Percentiles rank a stretch among this genome's conserved stretches.
Conservation (phyloP, 108 stramenopile genomes). For the Conticribra weissflogii region DNA sequence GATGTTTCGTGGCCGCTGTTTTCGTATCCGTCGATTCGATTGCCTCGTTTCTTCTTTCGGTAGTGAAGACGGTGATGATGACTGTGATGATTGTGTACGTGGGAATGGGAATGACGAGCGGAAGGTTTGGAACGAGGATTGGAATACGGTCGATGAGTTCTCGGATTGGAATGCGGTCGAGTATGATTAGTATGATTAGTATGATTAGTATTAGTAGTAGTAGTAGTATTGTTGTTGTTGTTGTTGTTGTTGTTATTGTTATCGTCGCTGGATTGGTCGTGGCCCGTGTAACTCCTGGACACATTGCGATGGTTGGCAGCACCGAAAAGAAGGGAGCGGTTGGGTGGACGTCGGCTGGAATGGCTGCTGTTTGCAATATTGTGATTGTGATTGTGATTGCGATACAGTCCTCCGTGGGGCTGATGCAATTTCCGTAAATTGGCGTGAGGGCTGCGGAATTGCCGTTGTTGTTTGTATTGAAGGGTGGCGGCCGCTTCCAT, state of each 20-base stretch:
- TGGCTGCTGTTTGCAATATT: not conserved
- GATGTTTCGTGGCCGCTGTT: constrained; percentile 37
- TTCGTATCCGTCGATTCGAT: constrained; percentile 26
- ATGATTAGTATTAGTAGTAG: too few species aligned
- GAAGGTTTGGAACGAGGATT: too few species aligned
- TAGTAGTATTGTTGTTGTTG: too few species aligned
- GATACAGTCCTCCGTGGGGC: not conserved
- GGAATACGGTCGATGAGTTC: too few species aligned
- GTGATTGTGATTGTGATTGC: not conserved
- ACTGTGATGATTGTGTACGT: not conserved
- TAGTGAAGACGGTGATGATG: not conserved
- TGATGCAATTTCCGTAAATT: constrained; percentile 1
- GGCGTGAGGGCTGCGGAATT: not conserved
- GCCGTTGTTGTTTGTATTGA: not conserved
- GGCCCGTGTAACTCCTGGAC: too few species aligned
- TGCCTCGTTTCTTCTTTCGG: constrained; percentile 1
- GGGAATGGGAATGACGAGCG: not conserved
- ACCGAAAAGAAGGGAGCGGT: too few species aligned
- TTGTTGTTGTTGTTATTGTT: too few species aligned
- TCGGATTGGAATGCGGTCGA: too few species aligned
- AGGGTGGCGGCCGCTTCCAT: constrained; percentile 9
- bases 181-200: too few species aligned
- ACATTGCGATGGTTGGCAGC: too few species aligned
- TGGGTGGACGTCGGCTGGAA: too few species aligned
- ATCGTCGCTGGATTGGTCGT: too few species aligned